Base-by-base conservation (phyloP, 768 basidiomycete genomes). In the Chalciporus pseudorubinellus region DNA sequence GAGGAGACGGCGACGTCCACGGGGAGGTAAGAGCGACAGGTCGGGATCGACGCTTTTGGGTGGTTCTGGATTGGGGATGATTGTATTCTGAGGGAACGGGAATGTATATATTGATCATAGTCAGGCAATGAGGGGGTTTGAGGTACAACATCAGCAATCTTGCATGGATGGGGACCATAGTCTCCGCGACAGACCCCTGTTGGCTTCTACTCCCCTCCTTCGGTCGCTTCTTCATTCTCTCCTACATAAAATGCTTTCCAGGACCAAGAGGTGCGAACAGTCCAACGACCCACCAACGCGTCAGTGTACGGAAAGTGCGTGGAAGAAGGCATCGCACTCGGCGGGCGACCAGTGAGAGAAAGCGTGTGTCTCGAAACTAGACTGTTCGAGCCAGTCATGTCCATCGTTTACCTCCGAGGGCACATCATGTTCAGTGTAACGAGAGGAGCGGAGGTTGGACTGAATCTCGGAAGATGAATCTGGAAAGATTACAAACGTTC, bases 261-360 rank as follows among this genome's bases (percentile, higher is more conserved):
- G 52, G 12, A 65, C 70, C 34, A 57, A 41, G 3, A 79, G 54
- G 41, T 69, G 69, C 0, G 57, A 45, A 1, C 45, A 46, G 20
- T 67, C 70, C 34, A 79, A n/a, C 42, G 44, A 22, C 44, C 47
- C 47, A 73, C 59, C 50, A 63, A 39, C 38, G 65, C 70, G 41
- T 72, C 70, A 1, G 67, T 87, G 72, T 2, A 83, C 65, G 22
- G 77, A 68, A 19, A 93, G 66, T 0, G 79, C 84, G 64, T 81
- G 85, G 65, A 92, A 93, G 69, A 93, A 89, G 0, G 62, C 56
- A 22, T 82, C 74, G 54, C 87, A 85, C 61, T 94, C 92, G n/a
- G 69, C 57, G 1, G 75, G 64, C 4, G 84, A 82, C 91, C 91
- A 93, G 51, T 70, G 4, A 7, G 61, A 33, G 33, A 9, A 18